Conservation (phyloP, 345 rosid genomes). For the Corchorus capsularis region DNA sequence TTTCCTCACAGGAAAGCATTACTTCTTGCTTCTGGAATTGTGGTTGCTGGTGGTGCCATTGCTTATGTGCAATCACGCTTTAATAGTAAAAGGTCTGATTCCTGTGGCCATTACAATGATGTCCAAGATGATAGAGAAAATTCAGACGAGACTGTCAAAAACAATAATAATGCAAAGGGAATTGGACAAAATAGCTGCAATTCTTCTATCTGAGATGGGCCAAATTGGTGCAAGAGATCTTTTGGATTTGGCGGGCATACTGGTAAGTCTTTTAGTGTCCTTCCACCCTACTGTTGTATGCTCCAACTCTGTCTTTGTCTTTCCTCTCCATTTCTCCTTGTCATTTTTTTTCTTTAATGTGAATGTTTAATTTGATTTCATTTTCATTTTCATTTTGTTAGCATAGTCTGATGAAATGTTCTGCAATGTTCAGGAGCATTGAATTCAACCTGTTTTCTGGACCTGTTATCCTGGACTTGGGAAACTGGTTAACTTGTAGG, state of each 20-base stretch:
- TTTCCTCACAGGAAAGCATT: conserved; percentile 71
- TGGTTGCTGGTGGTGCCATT: conserved; percentile 88
- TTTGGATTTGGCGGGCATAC: conserved; percentile 66
- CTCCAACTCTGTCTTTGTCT: too few relatives aligned
- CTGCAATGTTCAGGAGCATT: too few relatives aligned
- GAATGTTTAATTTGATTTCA: too few relatives aligned
- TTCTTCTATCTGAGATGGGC: conserved; percentile 88
- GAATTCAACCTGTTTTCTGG: too few relatives aligned
- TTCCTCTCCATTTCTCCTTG: too few relatives aligned
- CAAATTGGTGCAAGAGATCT: conserved; percentile 85
- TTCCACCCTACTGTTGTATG: background rate
- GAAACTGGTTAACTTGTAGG: too few relatives aligned
- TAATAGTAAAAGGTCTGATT: conserved; percentile 37
- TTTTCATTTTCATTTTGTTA: too few relatives aligned
- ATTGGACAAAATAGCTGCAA: conserved; percentile 50
- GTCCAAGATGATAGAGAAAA: conserved; percentile 44
- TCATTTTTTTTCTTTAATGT: too few relatives aligned
- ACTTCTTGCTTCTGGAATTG: conserved; percentile 75
- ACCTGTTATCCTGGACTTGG: too few relatives aligned
- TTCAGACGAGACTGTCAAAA: conserved; percentile 34
- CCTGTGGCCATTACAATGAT: conserved; percentile 53
- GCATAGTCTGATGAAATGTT: too few relatives aligned
- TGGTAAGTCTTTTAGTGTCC: conserved; percentile 51
- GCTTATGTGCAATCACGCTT: conserved; percentile 65
- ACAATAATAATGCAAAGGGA: conserved; percentile 40